phyloP scores from a whole-genome alignment of 768 basidiomycete species.

The Podaxis sp. region DNA sequence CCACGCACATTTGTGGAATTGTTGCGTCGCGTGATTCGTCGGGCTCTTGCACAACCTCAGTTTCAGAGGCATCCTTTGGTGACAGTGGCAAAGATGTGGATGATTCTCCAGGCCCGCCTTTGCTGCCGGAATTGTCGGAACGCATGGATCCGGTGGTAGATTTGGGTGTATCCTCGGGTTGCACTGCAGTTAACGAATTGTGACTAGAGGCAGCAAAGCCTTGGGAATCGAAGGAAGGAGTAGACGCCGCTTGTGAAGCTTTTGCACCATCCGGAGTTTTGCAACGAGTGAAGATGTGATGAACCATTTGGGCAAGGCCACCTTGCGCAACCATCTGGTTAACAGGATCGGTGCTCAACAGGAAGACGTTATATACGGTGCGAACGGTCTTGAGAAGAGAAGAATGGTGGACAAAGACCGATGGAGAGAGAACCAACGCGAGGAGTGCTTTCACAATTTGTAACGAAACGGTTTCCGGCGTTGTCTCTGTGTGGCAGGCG shows the following conservation, averaged over 20 bases:
- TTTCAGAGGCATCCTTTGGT: not conserved
- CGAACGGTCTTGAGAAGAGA: constrained; percentile 93
- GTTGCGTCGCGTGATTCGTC: not conserved
- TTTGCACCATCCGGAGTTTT: constrained; percentile 29
- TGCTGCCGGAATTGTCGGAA: not conserved
- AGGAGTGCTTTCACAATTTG: constrained; percentile 97
- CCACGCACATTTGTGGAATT: not conserved
- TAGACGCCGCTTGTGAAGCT: not conserved
- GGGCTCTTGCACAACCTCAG: not conserved
- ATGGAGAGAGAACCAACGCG: constrained; percentile 81
- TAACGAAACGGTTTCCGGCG: constrained; percentile 86
- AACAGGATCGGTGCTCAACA: constrained; percentile 83
- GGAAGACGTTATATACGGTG: constrained; percentile 97
- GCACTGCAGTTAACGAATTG: not conserved
- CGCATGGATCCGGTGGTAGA: not conserved
- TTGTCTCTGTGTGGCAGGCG: constrained; percentile 81
- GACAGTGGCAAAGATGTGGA: constrained; percentile 4
- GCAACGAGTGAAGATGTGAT: constrained; percentile 90
- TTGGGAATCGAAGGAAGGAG: not conserved
- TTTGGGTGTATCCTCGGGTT: not conserved
- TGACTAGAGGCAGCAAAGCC: not conserved
- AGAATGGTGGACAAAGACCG: constrained; percentile 90
- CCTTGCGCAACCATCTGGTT: constrained; percentile 99
- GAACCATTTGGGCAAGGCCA: constrained; percentile 96
- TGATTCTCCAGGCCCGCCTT: constrained; percentile 1